Conservation (phyloP, 2,329 filamentous ascomycete genomes). For the Erysiphe pulchra region DNA sequence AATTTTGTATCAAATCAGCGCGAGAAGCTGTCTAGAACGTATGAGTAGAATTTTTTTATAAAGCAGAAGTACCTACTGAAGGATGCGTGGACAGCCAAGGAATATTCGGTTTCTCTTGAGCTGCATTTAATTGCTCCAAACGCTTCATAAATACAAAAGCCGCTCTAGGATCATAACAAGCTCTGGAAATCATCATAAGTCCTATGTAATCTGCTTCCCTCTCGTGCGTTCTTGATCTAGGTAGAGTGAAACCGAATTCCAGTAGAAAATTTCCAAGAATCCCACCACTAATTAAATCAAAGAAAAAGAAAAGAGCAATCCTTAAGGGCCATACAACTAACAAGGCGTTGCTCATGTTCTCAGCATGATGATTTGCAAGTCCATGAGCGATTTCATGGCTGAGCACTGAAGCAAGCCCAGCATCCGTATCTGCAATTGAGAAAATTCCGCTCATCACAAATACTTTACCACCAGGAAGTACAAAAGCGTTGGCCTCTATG, state of each 20-base stretch:
- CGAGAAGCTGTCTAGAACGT: constrained; percentile 27
- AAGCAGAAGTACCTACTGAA: constrained; percentile 22
- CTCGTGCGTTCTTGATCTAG: constrained; percentile 46
- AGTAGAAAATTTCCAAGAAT: constrained; percentile 13
- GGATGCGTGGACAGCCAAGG: constrained; percentile 58
- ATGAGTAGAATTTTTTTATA: constrained; percentile 3
- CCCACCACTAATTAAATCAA: constrained; percentile 4
- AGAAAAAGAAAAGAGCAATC: constrained; percentile 15
- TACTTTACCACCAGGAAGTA: constrained; percentile 54
- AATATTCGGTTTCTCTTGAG: constrained; percentile 20
- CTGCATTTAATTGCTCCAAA: constrained; percentile 25
- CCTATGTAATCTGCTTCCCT: constrained; percentile 61
- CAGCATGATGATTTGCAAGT: constrained; percentile 39
- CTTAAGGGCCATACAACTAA: constrained; percentile 15
- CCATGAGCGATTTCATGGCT: constrained; percentile 64
- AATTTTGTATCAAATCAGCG: constrained; percentile 37
- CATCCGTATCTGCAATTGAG: constrained; percentile 36
- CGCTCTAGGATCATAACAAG: constrained; percentile 45
- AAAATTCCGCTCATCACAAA: constrained; percentile 56
- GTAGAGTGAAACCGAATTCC: constrained; percentile 37
- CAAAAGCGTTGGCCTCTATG: constrained; percentile 41
- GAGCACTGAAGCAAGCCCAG: constrained; percentile 47
- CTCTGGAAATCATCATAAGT: constrained; percentile 59
- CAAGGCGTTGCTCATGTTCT: constrained; percentile 24
- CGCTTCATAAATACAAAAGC: constrained; percentile 40